These are phyloP conservation scores for Solanum corneliomulleri DNA, from an alignment of 257 asterid species.

Conservation along the genomic window DNA sequence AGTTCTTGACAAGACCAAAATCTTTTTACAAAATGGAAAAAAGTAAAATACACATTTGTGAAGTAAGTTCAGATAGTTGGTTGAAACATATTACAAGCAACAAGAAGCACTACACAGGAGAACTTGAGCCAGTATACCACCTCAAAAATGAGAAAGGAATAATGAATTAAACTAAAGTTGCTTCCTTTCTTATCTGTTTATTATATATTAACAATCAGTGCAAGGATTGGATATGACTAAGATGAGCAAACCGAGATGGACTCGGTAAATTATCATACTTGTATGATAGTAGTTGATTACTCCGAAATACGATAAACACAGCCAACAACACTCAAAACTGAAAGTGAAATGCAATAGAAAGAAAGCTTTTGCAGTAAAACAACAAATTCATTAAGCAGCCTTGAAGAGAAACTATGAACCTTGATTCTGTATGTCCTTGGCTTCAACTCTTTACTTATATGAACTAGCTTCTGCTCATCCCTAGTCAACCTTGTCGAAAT, in stretches of 20 bases:
- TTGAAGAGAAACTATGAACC: slow-evolving; percentile 17
- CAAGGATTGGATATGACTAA: not conserved
- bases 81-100: not conserved
- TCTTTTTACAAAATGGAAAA: not conserved
- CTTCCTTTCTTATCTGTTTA: not conserved
- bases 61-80: not conserved
- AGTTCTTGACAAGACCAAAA: not conserved
- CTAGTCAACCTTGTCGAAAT: slow-evolving; percentile 59
- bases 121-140: not conserved
- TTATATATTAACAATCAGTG: not conserved
- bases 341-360: not conserved
- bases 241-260: not conserved
- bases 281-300: not conserved
- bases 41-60: not conserved
- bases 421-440: slow-evolving; percentile 90
- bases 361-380: not conserved
- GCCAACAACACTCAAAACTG: not conserved
- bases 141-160: not conserved
- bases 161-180: not conserved
- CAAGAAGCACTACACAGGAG: not conserved
- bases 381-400: not conserved
- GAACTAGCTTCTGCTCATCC: slow-evolving; percentile 61
- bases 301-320: not conserved
- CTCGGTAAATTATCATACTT: not conserved
- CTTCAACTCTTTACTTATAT: slow-evolving; percentile 59